phyloP scores from a whole-genome alignment of 352 stramenopile genomes.

The Pelagophyceae sp. region DNA sequence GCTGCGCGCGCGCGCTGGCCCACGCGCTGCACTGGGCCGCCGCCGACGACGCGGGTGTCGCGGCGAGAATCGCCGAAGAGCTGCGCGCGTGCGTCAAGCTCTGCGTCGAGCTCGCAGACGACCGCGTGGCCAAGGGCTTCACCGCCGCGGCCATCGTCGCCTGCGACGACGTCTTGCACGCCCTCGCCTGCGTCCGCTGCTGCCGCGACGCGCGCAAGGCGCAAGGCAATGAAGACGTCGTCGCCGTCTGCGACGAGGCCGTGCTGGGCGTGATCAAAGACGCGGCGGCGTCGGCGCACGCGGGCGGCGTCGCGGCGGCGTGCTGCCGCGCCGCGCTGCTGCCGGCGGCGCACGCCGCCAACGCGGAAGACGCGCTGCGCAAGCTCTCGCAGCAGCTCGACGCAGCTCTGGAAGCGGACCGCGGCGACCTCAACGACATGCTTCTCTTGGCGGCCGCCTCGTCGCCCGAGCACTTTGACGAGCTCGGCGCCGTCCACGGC shows the following conservation, averaged over 20 bases:
- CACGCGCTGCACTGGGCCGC: neutral
- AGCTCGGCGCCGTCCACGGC: neutral
- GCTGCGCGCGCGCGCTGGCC: neutral
- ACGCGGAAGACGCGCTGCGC: neutral
- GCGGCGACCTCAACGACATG: neutral
- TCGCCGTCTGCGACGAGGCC: neutral
- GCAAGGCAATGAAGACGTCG: too few species aligned
- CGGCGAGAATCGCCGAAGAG: neutral
- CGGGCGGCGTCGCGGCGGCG: neutral
- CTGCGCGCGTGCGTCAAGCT: neutral
- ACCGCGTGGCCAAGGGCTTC: neutral
- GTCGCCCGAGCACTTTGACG: too few species aligned
- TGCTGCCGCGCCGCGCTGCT: neutral
- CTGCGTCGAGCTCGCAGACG: neutral
- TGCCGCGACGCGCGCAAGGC: too few species aligned
- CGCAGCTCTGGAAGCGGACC: neutral
- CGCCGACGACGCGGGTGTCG: too few species aligned
- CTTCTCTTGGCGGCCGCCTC: too few species aligned
- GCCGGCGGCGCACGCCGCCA: neutral
- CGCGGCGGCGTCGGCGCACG: neutral
- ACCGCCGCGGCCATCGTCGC: neutral
- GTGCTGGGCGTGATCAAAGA: neutral
- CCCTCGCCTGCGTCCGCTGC: neutral
- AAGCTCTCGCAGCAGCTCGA: neutral
- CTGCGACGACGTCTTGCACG: constrained; percentile 4